A percentile compares a stretch with the other conserved stretches of the same genome.
phyloP scores from a whole-genome alignment of 257 asterid species.

The Hygrophila difformis region DNA sequence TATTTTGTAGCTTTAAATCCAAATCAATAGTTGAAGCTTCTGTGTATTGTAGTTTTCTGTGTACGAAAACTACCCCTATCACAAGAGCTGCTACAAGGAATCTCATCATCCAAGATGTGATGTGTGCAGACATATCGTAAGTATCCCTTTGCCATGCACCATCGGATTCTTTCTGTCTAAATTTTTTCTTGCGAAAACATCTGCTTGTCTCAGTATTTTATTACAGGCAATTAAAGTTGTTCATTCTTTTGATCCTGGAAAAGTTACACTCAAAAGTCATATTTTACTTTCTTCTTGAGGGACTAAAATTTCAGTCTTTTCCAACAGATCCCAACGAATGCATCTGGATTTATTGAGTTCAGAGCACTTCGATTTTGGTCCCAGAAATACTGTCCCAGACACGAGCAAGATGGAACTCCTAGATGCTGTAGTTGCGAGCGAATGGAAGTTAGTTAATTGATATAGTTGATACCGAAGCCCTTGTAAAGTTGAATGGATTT shows the following conservation, averaged over 20 bases:
- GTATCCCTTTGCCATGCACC: constrained; percentile 18
- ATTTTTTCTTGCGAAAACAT: no score
- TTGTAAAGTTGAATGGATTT: background rate
- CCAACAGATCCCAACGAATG: constrained; percentile 80
- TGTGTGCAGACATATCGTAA: constrained; percentile 80
- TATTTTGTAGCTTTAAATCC: background rate
- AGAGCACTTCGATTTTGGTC: constrained; percentile 98
- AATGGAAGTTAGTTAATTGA: constrained; percentile 56
- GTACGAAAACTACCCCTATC: constrained; percentile 72
- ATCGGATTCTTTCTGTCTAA: constrained; percentile 7
- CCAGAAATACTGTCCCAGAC: constrained; percentile 93
- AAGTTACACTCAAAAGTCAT: background rate
- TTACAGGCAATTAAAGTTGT: no score
- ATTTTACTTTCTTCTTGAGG: constrained; percentile 14
- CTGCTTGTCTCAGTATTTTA: no score
- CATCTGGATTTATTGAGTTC: constrained; percentile 88
- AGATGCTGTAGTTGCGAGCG: constrained; percentile 99
- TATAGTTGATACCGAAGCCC: constrained; percentile 4
- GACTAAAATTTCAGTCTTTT: constrained; percentile 12
- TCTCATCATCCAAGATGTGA: constrained; percentile 90
- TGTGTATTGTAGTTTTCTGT: constrained; percentile 65
- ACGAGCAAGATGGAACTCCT: constrained; percentile 92
- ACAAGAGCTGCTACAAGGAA: constrained; percentile 88
- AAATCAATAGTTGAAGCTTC: constrained; percentile 7
- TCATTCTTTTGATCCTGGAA: no score